Percentiles rank a stretch among this genome's conserved stretches.
phyloP scores from a whole-genome alignment of 257 asterid genomes.

The Przewalskia tangutica region DNA sequence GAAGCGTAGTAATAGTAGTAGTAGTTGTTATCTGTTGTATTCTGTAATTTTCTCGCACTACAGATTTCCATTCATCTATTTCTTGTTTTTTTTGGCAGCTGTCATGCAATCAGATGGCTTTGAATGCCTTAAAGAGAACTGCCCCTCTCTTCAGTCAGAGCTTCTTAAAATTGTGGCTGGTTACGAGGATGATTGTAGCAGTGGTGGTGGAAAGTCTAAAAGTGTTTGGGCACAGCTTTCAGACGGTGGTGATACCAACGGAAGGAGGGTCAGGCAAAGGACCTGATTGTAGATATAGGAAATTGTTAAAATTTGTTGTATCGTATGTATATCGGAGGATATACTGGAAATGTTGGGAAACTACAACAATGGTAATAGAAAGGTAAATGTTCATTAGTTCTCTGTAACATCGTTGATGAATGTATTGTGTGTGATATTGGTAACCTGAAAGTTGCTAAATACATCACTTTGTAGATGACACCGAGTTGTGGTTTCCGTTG shows the following conservation, averaged over 20 bases:
- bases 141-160: conserved; percentile 76
- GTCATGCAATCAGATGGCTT: conserved; percentile 95
- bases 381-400: neutral
- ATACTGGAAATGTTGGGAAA: neutral
- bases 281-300: conserved; percentile 39
- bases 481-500: neutral
- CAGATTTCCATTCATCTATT: neutral
- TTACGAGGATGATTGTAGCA: conserved; percentile 82
- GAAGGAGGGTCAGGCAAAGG: conserved; percentile 85
- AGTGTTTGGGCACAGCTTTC: conserved; percentile 96
- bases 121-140: conserved; percentile 64
- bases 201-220: conserved; percentile 77
- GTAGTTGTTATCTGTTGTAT: neutral
- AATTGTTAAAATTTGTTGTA: conserved; percentile 20
- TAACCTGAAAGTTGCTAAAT: neutral
- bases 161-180: conserved; percentile 88
- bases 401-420: neutral
- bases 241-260: conserved; percentile 81
- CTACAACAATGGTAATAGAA: neutral
- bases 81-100: conserved; percentile 35
- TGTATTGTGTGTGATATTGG: neutral
- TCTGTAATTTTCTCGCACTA: neutral
- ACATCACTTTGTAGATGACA: neutral
- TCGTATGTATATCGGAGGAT: conserved; percentile 13
- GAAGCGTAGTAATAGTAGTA: neutral